Evolutionary conservation across 2,329 filamentous ascomycete genomes (phyloP).

Genomic region (Acephala macrosclerotiorum): DNA sequence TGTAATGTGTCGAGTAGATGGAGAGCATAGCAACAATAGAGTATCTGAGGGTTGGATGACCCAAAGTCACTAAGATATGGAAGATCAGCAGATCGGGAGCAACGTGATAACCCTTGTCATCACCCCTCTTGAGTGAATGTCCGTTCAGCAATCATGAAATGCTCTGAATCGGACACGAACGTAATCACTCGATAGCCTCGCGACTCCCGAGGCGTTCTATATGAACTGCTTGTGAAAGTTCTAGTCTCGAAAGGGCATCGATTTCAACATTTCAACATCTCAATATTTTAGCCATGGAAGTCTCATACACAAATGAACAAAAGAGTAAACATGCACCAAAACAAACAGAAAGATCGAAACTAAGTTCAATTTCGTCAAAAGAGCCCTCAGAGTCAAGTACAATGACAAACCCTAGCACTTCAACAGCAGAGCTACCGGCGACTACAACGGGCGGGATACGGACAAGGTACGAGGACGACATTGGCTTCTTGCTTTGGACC

Average conservation of each 20-base stretch:
- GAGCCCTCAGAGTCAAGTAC: too few relatives aligned
- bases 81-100: neutral
- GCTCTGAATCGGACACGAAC: neutral
- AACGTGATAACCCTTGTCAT: neutral
- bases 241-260: neutral
- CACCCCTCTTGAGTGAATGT: too few relatives aligned
- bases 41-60: too few relatives aligned
- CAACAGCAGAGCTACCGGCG: neutral
- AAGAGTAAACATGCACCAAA: too few relatives aligned
- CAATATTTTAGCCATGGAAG: neutral
- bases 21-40: too few relatives aligned
- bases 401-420: too few relatives aligned
- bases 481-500: neutral
- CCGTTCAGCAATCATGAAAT: too few relatives aligned
- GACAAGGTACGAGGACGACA: neutral
- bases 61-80: neutral
- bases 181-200: neutral
- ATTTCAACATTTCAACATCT: neutral
- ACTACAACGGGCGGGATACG: neutral
- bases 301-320: too few relatives aligned
- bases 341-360: too few relatives aligned
- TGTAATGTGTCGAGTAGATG: too few relatives aligned
- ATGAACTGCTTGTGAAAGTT: neutral
- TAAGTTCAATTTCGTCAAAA: too few relatives aligned
- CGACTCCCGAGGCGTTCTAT: neutral